Evolutionary conservation across 805 yeast genomes (phyloP).

Genomic region (Cyberlindnera japonica): DNA sequence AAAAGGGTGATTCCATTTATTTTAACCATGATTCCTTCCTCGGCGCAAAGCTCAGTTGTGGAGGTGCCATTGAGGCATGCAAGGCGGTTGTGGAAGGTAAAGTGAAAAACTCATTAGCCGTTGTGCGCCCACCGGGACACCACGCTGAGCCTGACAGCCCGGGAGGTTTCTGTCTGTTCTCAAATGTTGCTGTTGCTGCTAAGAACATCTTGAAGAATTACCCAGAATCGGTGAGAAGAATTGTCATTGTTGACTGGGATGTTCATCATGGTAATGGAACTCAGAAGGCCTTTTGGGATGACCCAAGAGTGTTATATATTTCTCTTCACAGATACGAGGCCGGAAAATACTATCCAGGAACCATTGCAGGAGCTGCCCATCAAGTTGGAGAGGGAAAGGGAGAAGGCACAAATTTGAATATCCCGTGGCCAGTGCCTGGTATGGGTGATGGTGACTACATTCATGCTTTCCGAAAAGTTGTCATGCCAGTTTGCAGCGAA

Average conservation of each 20-base stretch:
- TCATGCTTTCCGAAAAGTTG: slow-evolving; percentile 80
- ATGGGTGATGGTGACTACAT: slow-evolving; percentile 95
- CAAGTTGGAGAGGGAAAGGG: slow-evolving; percentile 85
- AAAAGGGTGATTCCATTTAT: slow-evolving; percentile 90
- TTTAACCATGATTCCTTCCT: slow-evolving; percentile 85
- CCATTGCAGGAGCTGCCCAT: slow-evolving; percentile 75
- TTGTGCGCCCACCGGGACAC: slow-evolving; percentile 98
- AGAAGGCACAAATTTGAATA: slow-evolving; percentile 80
- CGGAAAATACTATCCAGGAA: slow-evolving; percentile 93
- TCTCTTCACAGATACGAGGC: slow-evolving; percentile 91
- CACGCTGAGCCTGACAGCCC: slow-evolving; percentile 98
- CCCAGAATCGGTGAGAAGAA: slow-evolving; percentile 83
- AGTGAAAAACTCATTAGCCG: slow-evolving; percentile 89
- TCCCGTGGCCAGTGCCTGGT: slow-evolving; percentile 92
- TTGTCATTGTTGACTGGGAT: slow-evolving; percentile 94
- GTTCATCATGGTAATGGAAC: slow-evolving; percentile 99
- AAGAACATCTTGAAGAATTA: slow-evolving; percentile 73
- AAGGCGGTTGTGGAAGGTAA: slow-evolving; percentile 89
- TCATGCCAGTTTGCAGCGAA: slow-evolving; percentile 86
- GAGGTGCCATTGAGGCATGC: slow-evolving; percentile 96
- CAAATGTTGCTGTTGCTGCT: slow-evolving; percentile 97
- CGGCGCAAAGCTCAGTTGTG: slow-evolving; percentile 90
- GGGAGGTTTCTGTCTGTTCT: slow-evolving; percentile 94
- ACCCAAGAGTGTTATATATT: slow-evolving; percentile 86
- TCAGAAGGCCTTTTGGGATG: slow-evolving; percentile 84